These are phyloP conservation scores for Spinellus fusiger DNA, from an alignment of 192 early-diverging fungal genomes.

Conservation along the genomic window DNA sequence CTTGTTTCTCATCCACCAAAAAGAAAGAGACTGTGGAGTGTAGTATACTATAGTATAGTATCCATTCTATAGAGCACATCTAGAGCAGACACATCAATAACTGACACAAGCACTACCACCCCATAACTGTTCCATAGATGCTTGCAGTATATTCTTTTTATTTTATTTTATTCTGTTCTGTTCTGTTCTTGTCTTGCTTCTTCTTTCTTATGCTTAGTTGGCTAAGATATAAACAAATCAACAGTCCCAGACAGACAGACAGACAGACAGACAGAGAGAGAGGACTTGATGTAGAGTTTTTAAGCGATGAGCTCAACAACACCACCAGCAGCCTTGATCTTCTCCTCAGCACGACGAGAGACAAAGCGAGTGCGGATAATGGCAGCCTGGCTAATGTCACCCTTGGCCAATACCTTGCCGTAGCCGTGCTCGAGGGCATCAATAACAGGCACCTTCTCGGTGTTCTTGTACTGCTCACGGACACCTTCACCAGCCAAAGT, in stretches of 20 bases:
- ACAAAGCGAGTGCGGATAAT: constrained; percentile 95
- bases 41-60: no score
- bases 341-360: constrained; percentile 90
- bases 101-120: no score
- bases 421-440: constrained; percentile 79
- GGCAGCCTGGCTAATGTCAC: constrained; percentile 85
- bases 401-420: constrained; percentile 96
- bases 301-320: constrained; percentile 57
- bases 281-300: constrained; percentile 16
- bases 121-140: no score
- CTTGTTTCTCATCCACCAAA: background rate
- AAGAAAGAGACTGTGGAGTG: background rate
- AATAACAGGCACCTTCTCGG: constrained; percentile 88
- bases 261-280: background rate
- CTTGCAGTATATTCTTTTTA: no score
- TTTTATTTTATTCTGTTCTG: no score
- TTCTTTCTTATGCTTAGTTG: no score
- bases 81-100: no score
- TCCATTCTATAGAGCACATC: no score
- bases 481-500: constrained; percentile 83
- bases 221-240: background rate
- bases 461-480: constrained; percentile 75
- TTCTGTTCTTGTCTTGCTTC: no score
- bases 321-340: constrained; percentile 97
- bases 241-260: background rate